Evolutionary conservation across 176 grass and related monocot genomes (phyloP).

Genomic region (Avena sativa): DNA sequence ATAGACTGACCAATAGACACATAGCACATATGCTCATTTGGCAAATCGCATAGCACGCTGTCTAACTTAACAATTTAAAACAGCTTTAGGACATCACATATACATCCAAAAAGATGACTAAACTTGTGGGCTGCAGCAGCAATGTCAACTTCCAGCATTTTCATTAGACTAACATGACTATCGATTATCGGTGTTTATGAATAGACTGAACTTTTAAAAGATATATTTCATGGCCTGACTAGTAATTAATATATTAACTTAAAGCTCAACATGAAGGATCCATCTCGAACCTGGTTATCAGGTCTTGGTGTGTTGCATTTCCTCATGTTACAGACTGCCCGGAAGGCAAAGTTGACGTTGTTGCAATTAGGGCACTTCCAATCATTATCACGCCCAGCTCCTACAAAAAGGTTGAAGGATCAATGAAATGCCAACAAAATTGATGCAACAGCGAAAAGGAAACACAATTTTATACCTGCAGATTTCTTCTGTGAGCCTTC

Average conservation of each 20-base stretch:
- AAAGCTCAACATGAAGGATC: slow-evolving; percentile 2
- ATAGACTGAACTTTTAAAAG: not conserved
- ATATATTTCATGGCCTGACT: not conserved
- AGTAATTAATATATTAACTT: slow-evolving; percentile 1
- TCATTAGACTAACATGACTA: not conserved
- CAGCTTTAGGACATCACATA: not conserved
- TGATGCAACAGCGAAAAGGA: not conserved
- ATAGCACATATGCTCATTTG: not conserved
- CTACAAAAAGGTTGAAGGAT: slow-evolving; percentile 44
- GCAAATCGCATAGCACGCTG: not conserved
- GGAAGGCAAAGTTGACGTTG: slow-evolving; percentile 83
- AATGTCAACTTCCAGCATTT: slow-evolving; percentile 23
- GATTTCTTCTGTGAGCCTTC: slow-evolving; percentile 81
- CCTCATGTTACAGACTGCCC: slow-evolving; percentile 92
- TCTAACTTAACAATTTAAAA: slow-evolving; percentile 1
- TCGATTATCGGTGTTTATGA: not conserved
- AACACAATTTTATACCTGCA: slow-evolving; percentile 53
- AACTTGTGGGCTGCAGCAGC: not conserved
- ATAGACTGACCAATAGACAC: not conserved
- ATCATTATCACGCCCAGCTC: slow-evolving; percentile 83
- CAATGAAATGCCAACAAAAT: slow-evolving; percentile 1
- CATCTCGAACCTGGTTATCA: slow-evolving; percentile 66
- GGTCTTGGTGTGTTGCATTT: slow-evolving; percentile 88
- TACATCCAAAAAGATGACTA: not conserved
- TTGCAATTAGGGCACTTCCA: slow-evolving; percentile 89